These are phyloP conservation scores for Dimocarpus longan DNA, from an alignment of 345 rosid genomes.

Conservation along the genomic window DNA sequence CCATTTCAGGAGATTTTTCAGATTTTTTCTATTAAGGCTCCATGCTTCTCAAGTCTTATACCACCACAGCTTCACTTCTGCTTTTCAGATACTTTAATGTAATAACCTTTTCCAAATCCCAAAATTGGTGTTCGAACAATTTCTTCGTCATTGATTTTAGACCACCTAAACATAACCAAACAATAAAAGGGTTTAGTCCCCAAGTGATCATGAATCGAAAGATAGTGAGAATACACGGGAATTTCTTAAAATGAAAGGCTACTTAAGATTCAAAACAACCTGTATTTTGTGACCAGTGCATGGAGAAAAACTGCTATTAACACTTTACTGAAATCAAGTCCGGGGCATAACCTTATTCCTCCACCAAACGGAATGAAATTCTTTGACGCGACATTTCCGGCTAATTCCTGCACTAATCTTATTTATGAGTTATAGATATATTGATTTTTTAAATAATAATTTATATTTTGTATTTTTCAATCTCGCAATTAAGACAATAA, in stretches of 20 bases:
- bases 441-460: too few relatives aligned
- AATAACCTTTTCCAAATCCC: constrained; percentile 24
- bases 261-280: neutral
- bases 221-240: neutral
- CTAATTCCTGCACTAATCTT: constrained; percentile 15
- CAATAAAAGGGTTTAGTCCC: too few relatives aligned
- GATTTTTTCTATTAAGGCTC: too few relatives aligned
- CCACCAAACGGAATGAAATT: constrained; percentile 29
- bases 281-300: constrained; percentile 24
- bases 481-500: too few relatives aligned
- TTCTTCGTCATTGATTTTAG: constrained; percentile 17
- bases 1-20: too few relatives aligned
- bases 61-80: neutral
- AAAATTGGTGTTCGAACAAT: constrained; percentile 24
- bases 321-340: constrained; percentile 31
- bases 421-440: too few relatives aligned
- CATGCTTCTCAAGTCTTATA: too few relatives aligned
- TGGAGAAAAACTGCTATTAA: constrained; percentile 28
- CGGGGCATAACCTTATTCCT: constrained; percentile 30
- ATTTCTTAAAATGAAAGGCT: neutral
- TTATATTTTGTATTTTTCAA: too few relatives aligned
- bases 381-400: constrained; percentile 12
- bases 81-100: constrained; percentile 8
- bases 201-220: too few relatives aligned
- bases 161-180: constrained; percentile 11